Conservation (phyloP, 768 basidiomycete species). For the Atractiella rhizophila region DNA sequence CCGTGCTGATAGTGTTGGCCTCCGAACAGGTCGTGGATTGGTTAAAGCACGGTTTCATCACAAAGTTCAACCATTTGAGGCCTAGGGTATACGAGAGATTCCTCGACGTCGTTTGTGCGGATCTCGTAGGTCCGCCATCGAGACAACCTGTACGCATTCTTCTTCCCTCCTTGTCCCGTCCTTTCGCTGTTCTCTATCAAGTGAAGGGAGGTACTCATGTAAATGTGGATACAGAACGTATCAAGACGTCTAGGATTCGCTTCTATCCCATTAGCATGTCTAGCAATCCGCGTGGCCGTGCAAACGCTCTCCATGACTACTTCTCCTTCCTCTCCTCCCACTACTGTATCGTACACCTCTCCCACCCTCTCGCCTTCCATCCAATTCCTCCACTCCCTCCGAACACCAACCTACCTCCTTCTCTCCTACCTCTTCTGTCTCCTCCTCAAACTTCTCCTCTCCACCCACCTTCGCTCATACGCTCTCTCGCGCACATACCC, state of each 20-base stretch:
- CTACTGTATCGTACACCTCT: too few species aligned
- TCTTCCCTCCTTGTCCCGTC: not conserved
- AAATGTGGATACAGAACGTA: constrained; percentile 74
- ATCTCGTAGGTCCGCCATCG: constrained; percentile 31
- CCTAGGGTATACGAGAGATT: constrained; percentile 86
- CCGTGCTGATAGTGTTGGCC: constrained; percentile 63
- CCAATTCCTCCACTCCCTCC: too few species aligned
- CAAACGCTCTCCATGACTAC: constrained; percentile 26
- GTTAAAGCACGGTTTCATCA: constrained; percentile 98
- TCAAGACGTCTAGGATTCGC: constrained; percentile 84
- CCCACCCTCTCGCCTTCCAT: too few species aligned
- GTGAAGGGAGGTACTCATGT: too few species aligned
- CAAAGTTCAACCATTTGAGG: constrained; percentile 95
- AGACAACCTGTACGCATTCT: not conserved
- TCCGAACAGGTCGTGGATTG: constrained; percentile 93
- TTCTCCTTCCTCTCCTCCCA: too few species aligned
- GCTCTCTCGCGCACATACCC: too few species aligned
- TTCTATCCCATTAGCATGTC: constrained; percentile 63
- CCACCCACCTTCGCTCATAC: too few species aligned
- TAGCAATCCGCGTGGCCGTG: constrained; percentile 27
- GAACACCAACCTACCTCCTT: too few species aligned
- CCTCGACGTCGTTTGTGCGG: constrained; percentile 80
- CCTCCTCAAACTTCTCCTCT: too few species aligned
- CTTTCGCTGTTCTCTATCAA: too few species aligned
- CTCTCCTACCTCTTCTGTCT: too few species aligned